A percentile compares a stretch with the other conserved stretches of the same genome.
phyloP scores from a whole-genome alignment of 2,329 filamentous ascomycete genomes.

The Cyphellophora europaea region DNA sequence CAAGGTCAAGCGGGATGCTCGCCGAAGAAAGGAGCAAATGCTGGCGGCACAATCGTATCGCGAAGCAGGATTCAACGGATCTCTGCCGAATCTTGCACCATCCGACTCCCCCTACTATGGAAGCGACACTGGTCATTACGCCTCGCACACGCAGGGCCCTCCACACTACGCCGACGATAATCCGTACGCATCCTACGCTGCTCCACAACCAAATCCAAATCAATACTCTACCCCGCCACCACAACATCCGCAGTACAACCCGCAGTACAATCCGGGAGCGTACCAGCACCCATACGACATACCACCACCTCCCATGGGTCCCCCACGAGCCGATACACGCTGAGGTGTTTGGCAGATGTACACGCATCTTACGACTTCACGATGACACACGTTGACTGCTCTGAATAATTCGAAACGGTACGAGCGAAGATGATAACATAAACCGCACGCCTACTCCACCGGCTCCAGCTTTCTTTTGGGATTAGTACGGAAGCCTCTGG shows the following conservation, averaged over 20 bases:
- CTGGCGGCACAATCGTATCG: slow-evolving; percentile 9
- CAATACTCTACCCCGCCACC: not conserved
- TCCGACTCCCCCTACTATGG: slow-evolving; percentile 4
- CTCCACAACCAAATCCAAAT: not conserved
- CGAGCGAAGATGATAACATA: too few relatives aligned
- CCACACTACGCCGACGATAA: slow-evolving; percentile 13
- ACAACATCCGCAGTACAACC: not conserved
- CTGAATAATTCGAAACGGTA: too few relatives aligned
- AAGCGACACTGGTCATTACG: slow-evolving; percentile 3
- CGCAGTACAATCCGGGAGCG: not conserved
- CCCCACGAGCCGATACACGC: not conserved
- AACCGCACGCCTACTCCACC: too few relatives aligned
- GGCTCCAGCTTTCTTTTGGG: too few relatives aligned
- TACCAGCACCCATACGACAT: slow-evolving; percentile 1
- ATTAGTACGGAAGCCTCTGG: too few relatives aligned
- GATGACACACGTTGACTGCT: too few relatives aligned
- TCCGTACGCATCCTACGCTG: slow-evolving; percentile 6
- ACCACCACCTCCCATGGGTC: not conserved
- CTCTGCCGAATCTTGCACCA: slow-evolving; percentile 11
- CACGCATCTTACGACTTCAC: too few relatives aligned
- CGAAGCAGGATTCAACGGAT: slow-evolving; percentile 9
- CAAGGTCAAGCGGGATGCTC: slow-evolving; percentile 15
- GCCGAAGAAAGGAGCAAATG: slow-evolving; percentile 15
- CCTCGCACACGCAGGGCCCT: not conserved
- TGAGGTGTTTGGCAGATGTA: too few relatives aligned